A percentile compares a stretch with the other conserved stretches of the same genome.
Conservation (phyloP, 2,329 filamentous ascomycete species). For the Aspergillus intermedius region DNA sequence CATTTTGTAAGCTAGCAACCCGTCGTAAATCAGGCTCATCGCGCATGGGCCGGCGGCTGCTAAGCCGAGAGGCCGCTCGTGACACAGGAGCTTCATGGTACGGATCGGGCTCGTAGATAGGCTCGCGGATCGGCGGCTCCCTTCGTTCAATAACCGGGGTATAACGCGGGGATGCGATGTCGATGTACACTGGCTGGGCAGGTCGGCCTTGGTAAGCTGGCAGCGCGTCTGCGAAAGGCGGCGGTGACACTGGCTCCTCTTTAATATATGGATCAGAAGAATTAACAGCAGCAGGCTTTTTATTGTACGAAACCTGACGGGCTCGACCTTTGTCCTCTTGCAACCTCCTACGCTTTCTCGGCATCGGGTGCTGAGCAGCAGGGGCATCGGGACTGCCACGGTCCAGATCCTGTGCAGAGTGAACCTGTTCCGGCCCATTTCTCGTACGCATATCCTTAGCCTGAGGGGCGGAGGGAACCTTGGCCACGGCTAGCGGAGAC, state of each 20-base stretch:
- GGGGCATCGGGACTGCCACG: slow-evolving; percentile 40
- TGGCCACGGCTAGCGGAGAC: slow-evolving; percentile 50
- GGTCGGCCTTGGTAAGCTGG: slow-evolving; percentile 29
- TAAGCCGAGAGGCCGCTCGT: slow-evolving; percentile 36
- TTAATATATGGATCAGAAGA: slow-evolving; percentile 52
- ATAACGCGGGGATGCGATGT: slow-evolving; percentile 37
- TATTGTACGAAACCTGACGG: slow-evolving; percentile 28
- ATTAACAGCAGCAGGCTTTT: slow-evolving; percentile 26
- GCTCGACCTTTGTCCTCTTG: slow-evolving; percentile 30
- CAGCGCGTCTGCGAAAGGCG: slow-evolving; percentile 45
- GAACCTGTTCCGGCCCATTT: slow-evolving; percentile 20
- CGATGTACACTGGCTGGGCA: slow-evolving; percentile 44
- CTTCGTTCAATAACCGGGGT: slow-evolving; percentile 29
- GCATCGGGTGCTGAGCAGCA: slow-evolving; percentile 34
- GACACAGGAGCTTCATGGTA: slow-evolving; percentile 27
- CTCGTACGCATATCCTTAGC: slow-evolving; percentile 45
- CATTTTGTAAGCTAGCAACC: slow-evolving; percentile 42
- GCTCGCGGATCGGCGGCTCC: slow-evolving; percentile 22
- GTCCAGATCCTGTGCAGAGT: slow-evolving; percentile 25
- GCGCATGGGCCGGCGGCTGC: slow-evolving; percentile 29
- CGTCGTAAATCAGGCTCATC: slow-evolving; percentile 42
- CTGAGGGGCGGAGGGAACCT: slow-evolving; percentile 48
- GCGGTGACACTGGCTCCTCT: slow-evolving; percentile 57
- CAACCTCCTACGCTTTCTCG: slow-evolving; percentile 48
- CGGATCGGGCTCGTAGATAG: slow-evolving; percentile 30